Base-by-base conservation (phyloP, 2,329 filamentous ascomycete genomes). In the Colletotrichum melonis region DNA sequence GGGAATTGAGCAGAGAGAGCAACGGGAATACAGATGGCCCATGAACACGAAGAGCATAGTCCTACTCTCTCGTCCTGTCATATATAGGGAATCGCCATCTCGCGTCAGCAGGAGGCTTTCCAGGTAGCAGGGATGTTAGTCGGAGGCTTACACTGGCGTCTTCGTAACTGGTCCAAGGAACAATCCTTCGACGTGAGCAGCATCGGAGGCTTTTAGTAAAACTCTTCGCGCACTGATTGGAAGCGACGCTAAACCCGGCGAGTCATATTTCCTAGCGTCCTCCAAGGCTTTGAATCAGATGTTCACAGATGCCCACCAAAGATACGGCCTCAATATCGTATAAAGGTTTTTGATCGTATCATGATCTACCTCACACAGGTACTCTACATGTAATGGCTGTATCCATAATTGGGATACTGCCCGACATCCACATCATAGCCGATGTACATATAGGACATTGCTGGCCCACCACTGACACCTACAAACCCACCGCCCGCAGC, bases 361-460 rank as follows among this genome's bases (percentile, higher is more conserved):
- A 8, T 19, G 42, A 19, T 49, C 42, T 49, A n/a, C 6, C 16
- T 19, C 5, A 4, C 19, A 49, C 7, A 12, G 46, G 8, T 9
- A 42, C 49, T 30, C 35, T 52, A 55, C 16, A 69, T 30, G 28
- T 72, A 60, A 30, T 60, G 35, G 22, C 54, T 69, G 26, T 72
- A 72, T 6, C 70, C 69, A 12, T 72, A 72, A 32, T 69, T 72
- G 4, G 70, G 70, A 49, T 69, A 72, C 46, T 69, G 70, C 9
- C 70, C 70, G 8, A 72, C 70, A 55, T 72, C 70, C 7, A 72
- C 59, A 22, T 72, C 66, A 42, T 64, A 72, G 8, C 70, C 67
- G 11, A 52, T 73, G 49, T 73, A 73, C 7, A 60, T 67, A 30
- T 73, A 70, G 19, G 60, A 54, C 4, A 52, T 30, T 1, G 32